Conservation (phyloP, 257 asterid genomes). For the Pogostemon cablin region DNA sequence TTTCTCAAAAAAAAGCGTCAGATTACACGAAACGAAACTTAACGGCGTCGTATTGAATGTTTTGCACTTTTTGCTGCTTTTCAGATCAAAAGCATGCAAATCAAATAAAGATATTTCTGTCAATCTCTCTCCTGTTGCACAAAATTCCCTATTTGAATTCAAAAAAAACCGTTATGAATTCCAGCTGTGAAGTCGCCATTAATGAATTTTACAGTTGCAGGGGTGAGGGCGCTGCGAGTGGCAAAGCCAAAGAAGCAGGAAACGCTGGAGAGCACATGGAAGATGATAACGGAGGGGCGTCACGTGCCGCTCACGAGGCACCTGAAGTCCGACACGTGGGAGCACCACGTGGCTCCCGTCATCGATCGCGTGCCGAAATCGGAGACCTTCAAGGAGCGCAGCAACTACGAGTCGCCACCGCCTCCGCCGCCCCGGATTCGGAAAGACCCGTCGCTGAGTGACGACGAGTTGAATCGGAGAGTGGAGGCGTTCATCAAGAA, state of each 20-base stretch:
- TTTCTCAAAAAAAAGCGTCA: background rate
- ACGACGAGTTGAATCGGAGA: conserved; percentile 69
- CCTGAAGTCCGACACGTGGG: conserved; percentile 52
- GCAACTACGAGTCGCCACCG: conserved; percentile 29
- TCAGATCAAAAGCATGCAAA: conserved; percentile 28
- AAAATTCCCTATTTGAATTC: background rate
- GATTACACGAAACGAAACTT: conserved; percentile 21
- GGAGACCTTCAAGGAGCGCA: conserved; percentile 57
- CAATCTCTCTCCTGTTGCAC: background rate
- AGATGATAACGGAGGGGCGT: conserved; percentile 66
- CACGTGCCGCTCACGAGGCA: conserved; percentile 61
- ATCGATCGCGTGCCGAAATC: conserved; percentile 41
- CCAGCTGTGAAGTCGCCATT: too few relatives aligned
- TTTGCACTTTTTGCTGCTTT: conserved; percentile 13
- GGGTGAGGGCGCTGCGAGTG: conserved; percentile 45
- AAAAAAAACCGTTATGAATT: background rate
- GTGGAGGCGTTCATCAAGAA: conserved; percentile 70
- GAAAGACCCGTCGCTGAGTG: conserved; percentile 61
- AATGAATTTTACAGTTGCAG: conserved; percentile 29
- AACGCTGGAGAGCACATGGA: conserved; percentile 81
- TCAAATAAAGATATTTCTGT: background rate
- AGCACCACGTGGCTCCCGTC: conserved; percentile 34
- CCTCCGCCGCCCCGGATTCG: conserved; percentile 37
- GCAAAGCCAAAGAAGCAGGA: conserved; percentile 52
- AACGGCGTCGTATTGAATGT: conserved; percentile 32